Conservation (phyloP, 768 basidiomycete species). For the Boletus edulis region DNA sequence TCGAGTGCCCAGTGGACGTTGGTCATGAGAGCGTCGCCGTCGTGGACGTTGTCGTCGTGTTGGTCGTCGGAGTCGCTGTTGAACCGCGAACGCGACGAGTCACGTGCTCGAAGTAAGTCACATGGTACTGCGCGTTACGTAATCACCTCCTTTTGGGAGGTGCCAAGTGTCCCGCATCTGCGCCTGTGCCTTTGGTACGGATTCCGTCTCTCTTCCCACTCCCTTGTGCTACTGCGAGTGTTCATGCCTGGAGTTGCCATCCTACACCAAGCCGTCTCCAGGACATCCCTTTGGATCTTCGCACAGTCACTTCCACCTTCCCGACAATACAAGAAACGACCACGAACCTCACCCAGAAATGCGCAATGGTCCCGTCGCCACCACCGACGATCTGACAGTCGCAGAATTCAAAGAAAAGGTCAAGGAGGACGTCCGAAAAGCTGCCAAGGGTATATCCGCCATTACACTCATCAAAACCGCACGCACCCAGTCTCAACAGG, state of each 20-base stretch:
- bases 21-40: slow-evolving; percentile 12
- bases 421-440: slow-evolving; percentile 46
- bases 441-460: slow-evolving; percentile 58
- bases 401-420: slow-evolving; percentile 49
- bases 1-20: slow-evolving; percentile 53
- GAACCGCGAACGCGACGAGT: slow-evolving; percentile 23
- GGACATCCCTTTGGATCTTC: slow-evolving; percentile 31
- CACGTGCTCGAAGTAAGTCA: slow-evolving; percentile 22
- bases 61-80: slow-evolving; percentile 14
- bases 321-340: slow-evolving; percentile 16
- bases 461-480: slow-evolving; percentile 62
- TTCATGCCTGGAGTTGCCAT: slow-evolving; percentile 44
- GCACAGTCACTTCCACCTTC: slow-evolving; percentile 18
- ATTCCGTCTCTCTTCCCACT: not conserved
- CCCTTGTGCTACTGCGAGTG: slow-evolving; percentile 1
- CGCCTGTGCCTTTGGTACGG: slow-evolving; percentile 10
- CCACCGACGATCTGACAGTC: slow-evolving; percentile 34
- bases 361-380: slow-evolving; percentile 36
- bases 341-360: slow-evolving; percentile 28
- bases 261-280: slow-evolving; percentile 37
- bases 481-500: slow-evolving; percentile 51
- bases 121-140: slow-evolving; percentile 27
- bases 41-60: slow-evolving; percentile 5
- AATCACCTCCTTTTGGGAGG: slow-evolving; percentile 8
- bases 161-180: not conserved